A percentile compares a stretch with the other conserved stretches of the same genome.
These are phyloP conservation scores for Leccinum arenicola DNA, from an alignment of 768 basidiomycete genomes.

Conservation along the genomic window DNA sequence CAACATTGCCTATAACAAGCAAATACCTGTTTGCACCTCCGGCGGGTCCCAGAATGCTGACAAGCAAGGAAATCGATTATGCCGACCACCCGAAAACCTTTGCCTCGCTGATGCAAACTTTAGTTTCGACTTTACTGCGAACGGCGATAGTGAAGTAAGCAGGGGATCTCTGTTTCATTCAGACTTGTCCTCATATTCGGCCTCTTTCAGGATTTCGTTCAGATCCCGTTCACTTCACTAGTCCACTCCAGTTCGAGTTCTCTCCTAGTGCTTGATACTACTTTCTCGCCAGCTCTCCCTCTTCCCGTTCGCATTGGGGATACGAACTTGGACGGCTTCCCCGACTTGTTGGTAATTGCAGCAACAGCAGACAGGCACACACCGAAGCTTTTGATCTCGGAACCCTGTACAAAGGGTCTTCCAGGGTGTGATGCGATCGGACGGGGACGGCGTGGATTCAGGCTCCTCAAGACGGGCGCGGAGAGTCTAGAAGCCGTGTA, in stretches of 20 bases:
- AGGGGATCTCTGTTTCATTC: neutral
- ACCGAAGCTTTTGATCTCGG: conserved; percentile 62
- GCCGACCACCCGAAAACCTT: conserved; percentile 75
- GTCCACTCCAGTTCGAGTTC: conserved; percentile 48
- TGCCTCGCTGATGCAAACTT: conserved; percentile 82
- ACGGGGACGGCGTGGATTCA: conserved; percentile 62
- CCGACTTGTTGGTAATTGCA: conserved; percentile 71
- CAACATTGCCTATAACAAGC: conserved; percentile 92
- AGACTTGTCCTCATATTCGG: neutral
- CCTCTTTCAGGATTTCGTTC: conserved; percentile 53
- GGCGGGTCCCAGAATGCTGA: conserved; percentile 45
- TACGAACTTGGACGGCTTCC: conserved; percentile 90
- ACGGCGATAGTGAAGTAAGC: conserved; percentile 50
- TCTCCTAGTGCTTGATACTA: conserved; percentile 69
- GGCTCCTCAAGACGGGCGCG: conserved; percentile 50
- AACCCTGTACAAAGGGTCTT: conserved; percentile 54
- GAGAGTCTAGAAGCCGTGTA: conserved; percentile 61
- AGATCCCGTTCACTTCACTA: conserved; percentile 61
- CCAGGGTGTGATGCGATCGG: conserved; percentile 56
- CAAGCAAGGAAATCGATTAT: conserved; percentile 52
- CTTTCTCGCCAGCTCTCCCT: conserved; percentile 65
- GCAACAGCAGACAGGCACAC: conserved; percentile 44
- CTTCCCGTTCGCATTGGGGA: conserved; percentile 83
- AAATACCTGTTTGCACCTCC: conserved; percentile 75
- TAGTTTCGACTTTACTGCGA: conserved; percentile 62